Percentiles rank a stretch among this genome's conserved stretches.
phyloP scores from a whole-genome alignment of 2,329 filamentous ascomycete species.

The Aspergillus amoenus region DNA sequence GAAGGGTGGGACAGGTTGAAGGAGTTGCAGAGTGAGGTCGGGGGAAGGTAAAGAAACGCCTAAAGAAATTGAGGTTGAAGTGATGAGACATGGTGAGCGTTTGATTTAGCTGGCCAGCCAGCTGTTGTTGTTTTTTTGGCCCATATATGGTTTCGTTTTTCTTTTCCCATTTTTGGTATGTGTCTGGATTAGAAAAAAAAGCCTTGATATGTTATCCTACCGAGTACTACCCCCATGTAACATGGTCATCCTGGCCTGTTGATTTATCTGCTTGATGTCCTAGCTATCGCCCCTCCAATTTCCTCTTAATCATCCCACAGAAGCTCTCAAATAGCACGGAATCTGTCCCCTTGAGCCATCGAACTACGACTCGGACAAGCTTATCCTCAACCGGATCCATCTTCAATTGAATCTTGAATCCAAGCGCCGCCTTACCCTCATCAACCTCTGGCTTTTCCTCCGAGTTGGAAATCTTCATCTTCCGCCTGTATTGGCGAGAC shows the following conservation, averaged over 20 bases:
- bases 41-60: slow-evolving; percentile 12
- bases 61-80: neutral
- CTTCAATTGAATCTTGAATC: slow-evolving; percentile 58
- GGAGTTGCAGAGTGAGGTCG: slow-evolving; percentile 38
- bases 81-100: neutral
- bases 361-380: slow-evolving; percentile 52
- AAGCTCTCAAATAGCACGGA: slow-evolving; percentile 81
- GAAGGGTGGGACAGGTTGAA: slow-evolving; percentile 41
- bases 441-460: slow-evolving; percentile 34
- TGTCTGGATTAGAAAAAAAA: neutral
- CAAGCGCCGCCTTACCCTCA: slow-evolving; percentile 49
- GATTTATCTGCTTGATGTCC: neutral
- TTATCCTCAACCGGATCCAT: slow-evolving; percentile 33
- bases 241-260: neutral
- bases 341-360: slow-evolving; percentile 77
- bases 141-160: neutral
- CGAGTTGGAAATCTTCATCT: slow-evolving; percentile 35
- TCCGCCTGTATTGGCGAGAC: slow-evolving; percentile 70
- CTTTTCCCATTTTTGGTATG: neutral
- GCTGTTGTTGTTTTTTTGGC: neutral
- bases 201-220: neutral
- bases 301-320: slow-evolving; percentile 71
- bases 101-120: neutral
- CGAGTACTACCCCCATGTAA: neutral
- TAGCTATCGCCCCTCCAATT: slow-evolving; percentile 30